Evolutionary conservation across 257 asterid genomes (phyloP).

Genomic region (Nicotiana tomentosiformis): DNA sequence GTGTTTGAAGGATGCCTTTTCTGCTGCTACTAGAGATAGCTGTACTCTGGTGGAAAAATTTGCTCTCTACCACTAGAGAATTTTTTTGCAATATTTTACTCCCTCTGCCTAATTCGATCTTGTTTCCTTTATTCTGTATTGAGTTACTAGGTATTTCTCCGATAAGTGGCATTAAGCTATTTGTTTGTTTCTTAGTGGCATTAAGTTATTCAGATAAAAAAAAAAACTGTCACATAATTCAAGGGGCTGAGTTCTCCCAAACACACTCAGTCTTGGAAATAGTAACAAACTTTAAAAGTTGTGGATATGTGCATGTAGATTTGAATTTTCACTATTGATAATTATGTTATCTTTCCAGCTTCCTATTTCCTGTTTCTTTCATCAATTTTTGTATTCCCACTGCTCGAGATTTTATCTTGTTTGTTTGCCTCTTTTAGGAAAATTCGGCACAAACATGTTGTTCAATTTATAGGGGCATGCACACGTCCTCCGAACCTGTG

Average conservation of each 20-base stretch:
- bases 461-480: constrained; percentile 49
- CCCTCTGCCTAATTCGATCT: background rate
- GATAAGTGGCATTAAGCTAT: background rate
- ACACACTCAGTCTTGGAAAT: background rate
- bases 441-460: constrained; percentile 50
- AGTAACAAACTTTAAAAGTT: background rate
- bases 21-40: background rate
- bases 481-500: constrained; percentile 42
- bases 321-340: background rate
- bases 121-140: background rate
- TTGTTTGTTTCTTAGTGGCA: background rate
- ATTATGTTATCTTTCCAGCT: background rate
- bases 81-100: background rate
- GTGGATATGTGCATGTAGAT: background rate
- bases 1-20: background rate
- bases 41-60: background rate
- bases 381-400: background rate
- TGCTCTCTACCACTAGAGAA: background rate
- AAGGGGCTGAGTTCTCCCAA: background rate
- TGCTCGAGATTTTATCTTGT: background rate
- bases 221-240: background rate
- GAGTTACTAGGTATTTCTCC: background rate
- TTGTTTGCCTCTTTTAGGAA: constrained; percentile 21
- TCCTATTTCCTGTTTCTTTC: background rate
- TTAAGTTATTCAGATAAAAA: background rate